Base-by-base conservation (phyloP, 495 filamentous ascomycete genomes). In the Aspergillus olivimuriae region DNA sequence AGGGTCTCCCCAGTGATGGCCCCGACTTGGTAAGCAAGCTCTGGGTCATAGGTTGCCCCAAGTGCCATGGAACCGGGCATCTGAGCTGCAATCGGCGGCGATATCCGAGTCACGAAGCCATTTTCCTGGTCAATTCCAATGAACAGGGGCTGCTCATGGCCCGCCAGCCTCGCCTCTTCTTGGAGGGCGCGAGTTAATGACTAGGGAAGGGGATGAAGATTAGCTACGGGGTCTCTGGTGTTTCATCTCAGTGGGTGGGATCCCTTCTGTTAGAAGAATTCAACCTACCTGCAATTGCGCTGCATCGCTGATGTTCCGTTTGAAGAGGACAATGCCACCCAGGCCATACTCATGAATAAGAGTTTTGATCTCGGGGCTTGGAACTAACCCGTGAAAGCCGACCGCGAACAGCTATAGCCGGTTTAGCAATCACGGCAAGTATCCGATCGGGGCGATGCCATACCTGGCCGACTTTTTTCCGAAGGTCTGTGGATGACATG, bases 121-220 rank as follows among this genome's bases (percentile, higher is more conserved):
- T 69, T 71, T 30, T 71, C 68, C 32, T 71, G 68, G 36, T 71
- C 68, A 23, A 69, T 67, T 4, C 64, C 68, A 31, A 71, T 71
- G 17, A 71, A 60, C 11, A 71, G 51, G 39, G 68, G 68, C 41
- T 60, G 55, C 34, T 61, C 22, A 50, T 71, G 66, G 2, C 64
- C 66, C 17, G 66, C 68, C 6, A 51, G 8, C 46, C 48, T 60
- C 6, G 67, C 67, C 53, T 68, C 67, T 40, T 63, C 48, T 51
- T 70, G 67, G 17, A 70, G 54, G 31, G 60, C 57, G 0, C 46
- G 43, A 5, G 63, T 70, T 22, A 70, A 51, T 12, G 65, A 51
- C 67, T 69, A 32, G 4, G 4, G 17, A 17, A 24, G 23, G 36
- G 43, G 20, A 47, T 39, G 24, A n/a, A n/a, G n/a, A n/a, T n/a